Evolutionary conservation across 2,329 filamentous ascomycete species (phyloP).

Genomic region (Fusarium clavum): DNA sequence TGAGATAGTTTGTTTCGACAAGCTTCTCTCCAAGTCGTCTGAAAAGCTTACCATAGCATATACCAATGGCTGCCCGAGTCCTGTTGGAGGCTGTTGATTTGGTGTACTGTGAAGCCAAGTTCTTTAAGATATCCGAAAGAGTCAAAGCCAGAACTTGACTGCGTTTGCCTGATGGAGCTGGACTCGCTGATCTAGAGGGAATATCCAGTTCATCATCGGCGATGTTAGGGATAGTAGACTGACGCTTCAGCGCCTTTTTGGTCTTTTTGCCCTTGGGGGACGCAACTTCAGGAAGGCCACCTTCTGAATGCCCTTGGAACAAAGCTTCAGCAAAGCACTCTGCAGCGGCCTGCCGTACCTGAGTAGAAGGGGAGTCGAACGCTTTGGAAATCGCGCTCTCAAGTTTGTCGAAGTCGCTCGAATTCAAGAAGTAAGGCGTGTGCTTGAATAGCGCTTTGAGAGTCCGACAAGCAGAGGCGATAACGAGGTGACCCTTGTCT

Average conservation of each 20-base stretch:
- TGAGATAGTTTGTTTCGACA: slow-evolving; percentile 85
- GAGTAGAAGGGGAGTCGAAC: slow-evolving; percentile 79
- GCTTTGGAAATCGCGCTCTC: slow-evolving; percentile 86
- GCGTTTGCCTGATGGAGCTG: slow-evolving; percentile 76
- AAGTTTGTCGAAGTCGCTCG: slow-evolving; percentile 89
- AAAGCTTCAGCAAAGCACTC: slow-evolving; percentile 86
- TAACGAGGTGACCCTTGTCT: slow-evolving; percentile 86
- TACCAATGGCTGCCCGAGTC: slow-evolving; percentile 82
- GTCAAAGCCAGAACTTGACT: slow-evolving; percentile 78
- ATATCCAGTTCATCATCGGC: slow-evolving; percentile 80
- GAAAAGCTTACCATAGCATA: slow-evolving; percentile 88
- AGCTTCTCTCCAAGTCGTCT: slow-evolving; percentile 81
- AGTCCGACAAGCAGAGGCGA: slow-evolving; percentile 82
- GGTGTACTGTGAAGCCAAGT: slow-evolving; percentile 84
- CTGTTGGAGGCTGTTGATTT: slow-evolving; percentile 82
- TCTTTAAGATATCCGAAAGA: slow-evolving; percentile 80
- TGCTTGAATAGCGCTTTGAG: slow-evolving; percentile 77
- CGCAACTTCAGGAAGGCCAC: slow-evolving; percentile 62
- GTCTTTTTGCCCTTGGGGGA: slow-evolving; percentile 74
- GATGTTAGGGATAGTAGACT: slow-evolving; percentile 69
- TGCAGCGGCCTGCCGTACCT: slow-evolving; percentile 86
- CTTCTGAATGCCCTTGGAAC: slow-evolving; percentile 76
- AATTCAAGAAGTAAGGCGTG: slow-evolving; percentile 87
- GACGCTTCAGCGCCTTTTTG: slow-evolving; percentile 69
- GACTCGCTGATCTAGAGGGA: slow-evolving; percentile 75